Evolutionary conservation across 768 basidiomycete species (phyloP).

Genomic region (Lentinula lateritia): DNA sequence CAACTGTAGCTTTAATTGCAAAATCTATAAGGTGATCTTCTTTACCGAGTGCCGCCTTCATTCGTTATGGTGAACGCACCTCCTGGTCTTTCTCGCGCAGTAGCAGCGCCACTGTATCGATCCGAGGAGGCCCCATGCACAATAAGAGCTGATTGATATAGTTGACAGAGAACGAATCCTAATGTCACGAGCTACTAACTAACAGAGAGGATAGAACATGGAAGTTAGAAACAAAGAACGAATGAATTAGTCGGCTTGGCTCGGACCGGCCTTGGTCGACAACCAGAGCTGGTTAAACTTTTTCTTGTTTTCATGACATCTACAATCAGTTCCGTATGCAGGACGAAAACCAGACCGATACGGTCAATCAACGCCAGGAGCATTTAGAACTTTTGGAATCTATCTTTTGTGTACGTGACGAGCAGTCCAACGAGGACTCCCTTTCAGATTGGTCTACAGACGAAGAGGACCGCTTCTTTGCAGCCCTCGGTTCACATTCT

Average conservation of each 20-base stretch:
- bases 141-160: background rate
- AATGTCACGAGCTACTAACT: background rate
- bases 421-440: conserved; percentile 17
- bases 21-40: conserved; percentile 15
- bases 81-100: background rate
- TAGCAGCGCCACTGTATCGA: background rate
- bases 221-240: background rate
- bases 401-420: background rate
- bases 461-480: conserved; percentile 75
- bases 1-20: conserved; percentile 22
- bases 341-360: background rate
- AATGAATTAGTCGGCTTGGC: too few relatives aligned
- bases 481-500: conserved; percentile 59
- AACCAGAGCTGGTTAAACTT: too few relatives aligned
- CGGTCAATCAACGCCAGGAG: background rate
- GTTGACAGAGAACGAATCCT: background rate
- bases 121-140: background rate
- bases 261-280: too few relatives aligned
- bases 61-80: background rate
- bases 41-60: background rate
- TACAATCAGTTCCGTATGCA: background rate
- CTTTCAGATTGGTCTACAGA: conserved; percentile 45
- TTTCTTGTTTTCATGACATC: too few relatives aligned
- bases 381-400: background rate
- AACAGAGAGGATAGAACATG: background rate